Percentiles rank a stretch among this genome's conserved stretches.
These are phyloP conservation scores for Acanthamoeba culbertsoni DNA, from an alignment of 208 protist species.

Conservation along the genomic window DNA sequence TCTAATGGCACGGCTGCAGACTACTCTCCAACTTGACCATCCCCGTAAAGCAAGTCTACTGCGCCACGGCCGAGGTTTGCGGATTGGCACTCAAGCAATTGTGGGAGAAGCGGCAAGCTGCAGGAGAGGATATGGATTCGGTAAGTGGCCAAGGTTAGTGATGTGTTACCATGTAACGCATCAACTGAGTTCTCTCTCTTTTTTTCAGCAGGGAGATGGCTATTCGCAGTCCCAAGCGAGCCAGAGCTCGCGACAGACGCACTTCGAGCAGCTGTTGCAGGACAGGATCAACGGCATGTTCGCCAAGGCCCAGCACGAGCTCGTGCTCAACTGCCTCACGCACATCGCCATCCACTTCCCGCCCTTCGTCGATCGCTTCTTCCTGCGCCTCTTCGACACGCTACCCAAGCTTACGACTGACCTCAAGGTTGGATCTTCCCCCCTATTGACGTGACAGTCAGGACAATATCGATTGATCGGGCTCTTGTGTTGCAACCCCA, in stretches of 20 bases:
- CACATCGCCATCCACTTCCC: constrained; percentile 73
- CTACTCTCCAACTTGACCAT: constrained; percentile 68
- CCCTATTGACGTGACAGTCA: neutral
- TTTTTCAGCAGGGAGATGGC: neutral
- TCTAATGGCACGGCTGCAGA: too few relatives aligned
- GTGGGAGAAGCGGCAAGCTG: neutral
- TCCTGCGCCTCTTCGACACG: constrained; percentile 71
- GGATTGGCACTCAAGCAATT: constrained; percentile 77
- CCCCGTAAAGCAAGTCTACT: constrained; percentile 69
- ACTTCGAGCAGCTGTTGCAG: constrained; percentile 66
- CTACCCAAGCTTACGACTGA: constrained; percentile 67
- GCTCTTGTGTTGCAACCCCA: neutral
- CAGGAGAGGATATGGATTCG: constrained; percentile 6
- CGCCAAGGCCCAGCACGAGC: constrained; percentile 54
- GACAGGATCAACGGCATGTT: constrained; percentile 63
- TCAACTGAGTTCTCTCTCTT: too few relatives aligned
- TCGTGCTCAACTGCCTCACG: constrained; percentile 70
- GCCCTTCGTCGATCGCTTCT: constrained; percentile 73
- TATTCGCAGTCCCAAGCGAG: constrained; percentile 31
- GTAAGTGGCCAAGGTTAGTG: too few relatives aligned
- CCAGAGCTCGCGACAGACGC: neutral
- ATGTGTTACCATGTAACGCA: too few relatives aligned
- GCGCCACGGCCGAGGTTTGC: constrained; percentile 80
- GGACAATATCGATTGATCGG: too few relatives aligned
- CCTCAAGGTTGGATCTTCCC: neutral